A percentile compares a stretch with the other conserved stretches of the same genome.
Conservation (phyloP, 2,329 filamentous ascomycete species). For the Verticillium nonalfalfae region DNA sequence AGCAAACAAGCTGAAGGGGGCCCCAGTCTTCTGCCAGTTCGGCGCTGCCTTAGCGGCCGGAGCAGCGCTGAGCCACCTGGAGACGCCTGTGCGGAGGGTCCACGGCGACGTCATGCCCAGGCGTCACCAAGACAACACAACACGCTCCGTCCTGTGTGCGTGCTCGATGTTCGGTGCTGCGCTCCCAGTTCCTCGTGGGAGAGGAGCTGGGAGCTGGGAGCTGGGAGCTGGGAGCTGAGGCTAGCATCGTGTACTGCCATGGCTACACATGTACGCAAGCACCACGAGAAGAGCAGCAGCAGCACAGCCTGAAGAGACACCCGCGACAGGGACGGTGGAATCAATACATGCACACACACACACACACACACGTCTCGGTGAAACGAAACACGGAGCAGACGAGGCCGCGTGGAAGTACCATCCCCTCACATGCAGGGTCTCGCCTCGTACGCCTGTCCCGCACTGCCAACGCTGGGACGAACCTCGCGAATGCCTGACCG, state of each 20-base stretch:
- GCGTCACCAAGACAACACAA: not conserved
- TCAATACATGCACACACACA: not conserved
- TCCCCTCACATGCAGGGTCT: not conserved
- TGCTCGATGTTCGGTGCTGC: too few species aligned
- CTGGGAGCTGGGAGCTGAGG: too few species aligned
- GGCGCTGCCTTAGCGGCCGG: not conserved
- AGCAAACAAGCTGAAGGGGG: not conserved
- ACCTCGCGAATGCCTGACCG: not conserved
- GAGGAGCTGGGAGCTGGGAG: too few species aligned
- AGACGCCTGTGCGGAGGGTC: not conserved
- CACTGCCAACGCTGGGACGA: not conserved
- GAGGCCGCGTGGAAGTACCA: not conserved
- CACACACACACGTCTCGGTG: not conserved
- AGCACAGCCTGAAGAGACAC: too few species aligned
- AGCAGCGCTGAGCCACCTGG: not conserved
- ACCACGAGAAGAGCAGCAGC: too few species aligned
- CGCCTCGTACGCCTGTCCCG: not conserved
- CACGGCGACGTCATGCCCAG: not conserved
- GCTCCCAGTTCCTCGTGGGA: too few species aligned
- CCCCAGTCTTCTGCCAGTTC: not conserved
- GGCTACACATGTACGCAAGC: too few species aligned
- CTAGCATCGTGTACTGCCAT: too few species aligned
- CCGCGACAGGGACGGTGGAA: too few species aligned
- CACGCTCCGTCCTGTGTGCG: too few species aligned
- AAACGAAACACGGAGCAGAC: not conserved